Conservation (phyloP, 2,329 filamentous ascomycete species). For the Fusarium piperis region DNA sequence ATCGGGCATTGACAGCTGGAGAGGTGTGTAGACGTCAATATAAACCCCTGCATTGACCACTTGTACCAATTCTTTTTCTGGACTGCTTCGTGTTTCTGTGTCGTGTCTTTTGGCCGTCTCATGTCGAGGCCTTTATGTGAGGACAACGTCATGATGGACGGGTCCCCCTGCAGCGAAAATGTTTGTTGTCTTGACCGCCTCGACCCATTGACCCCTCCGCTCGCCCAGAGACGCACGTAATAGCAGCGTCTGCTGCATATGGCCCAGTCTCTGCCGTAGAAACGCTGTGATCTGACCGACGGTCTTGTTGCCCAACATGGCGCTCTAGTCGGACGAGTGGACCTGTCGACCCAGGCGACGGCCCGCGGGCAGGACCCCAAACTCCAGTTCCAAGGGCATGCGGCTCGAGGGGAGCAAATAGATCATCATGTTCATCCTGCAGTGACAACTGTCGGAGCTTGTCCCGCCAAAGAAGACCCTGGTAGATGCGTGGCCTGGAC, state of each 20-base stretch:
- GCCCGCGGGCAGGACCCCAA: slow-evolving; percentile 11
- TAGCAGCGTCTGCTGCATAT: not conserved
- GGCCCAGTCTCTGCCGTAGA: slow-evolving; percentile 6
- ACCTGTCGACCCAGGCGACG: slow-evolving; percentile 33
- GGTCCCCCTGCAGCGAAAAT: not conserved
- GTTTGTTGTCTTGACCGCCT: not conserved
- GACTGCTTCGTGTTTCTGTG: not conserved
- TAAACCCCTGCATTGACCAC: not conserved
- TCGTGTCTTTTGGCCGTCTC: not conserved
- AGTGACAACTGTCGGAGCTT: slow-evolving; percentile 39
- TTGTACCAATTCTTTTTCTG: not conserved
- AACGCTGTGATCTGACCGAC: slow-evolving; percentile 17
- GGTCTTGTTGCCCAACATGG: slow-evolving; percentile 5
- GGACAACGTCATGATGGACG: not conserved
- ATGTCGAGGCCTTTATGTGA: not conserved
- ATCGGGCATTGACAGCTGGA: not conserved
- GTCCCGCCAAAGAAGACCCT: slow-evolving; percentile 29
- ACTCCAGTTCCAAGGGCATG: not conserved
- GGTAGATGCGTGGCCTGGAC: not conserved
- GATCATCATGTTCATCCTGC: slow-evolving; percentile 26
- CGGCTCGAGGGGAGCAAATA: slow-evolving; percentile 12
- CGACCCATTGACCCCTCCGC: not conserved
- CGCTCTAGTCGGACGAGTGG: slow-evolving; percentile 22
- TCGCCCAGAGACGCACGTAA: not conserved
- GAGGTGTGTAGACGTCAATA: not conserved